Evolutionary conservation across 179 eudicot species (phyloP).

Genomic region (Silene noctiflora): DNA sequence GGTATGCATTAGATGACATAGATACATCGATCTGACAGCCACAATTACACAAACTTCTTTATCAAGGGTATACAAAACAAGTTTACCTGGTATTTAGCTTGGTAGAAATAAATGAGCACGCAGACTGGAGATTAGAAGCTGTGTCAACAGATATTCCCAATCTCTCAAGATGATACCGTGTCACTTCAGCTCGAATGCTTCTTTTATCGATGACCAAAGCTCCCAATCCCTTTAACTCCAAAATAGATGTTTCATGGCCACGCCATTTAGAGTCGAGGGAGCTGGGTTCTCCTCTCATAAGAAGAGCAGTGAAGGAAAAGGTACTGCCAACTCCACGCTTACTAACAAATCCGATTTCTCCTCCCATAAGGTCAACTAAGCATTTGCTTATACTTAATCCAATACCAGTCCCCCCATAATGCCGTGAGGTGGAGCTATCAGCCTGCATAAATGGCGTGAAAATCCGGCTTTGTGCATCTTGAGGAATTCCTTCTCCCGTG

Average conservation of each 20-base stretch:
- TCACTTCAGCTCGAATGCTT: conserved; percentile 68
- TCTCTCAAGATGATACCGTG: conserved; percentile 81
- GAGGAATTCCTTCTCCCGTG: conserved; percentile 84
- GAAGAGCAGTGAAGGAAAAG: conserved; percentile 72
- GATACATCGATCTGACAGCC: no score
- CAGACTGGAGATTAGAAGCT: conserved; percentile 43
- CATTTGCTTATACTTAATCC: conserved; percentile 92
- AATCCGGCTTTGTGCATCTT: conserved; percentile 62
- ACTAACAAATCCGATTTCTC: conserved; percentile 86
- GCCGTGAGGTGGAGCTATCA: conserved; percentile 92
- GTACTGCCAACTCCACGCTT: conserved; percentile 70
- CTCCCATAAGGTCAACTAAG: conserved; percentile 87
- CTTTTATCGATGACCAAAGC: conserved; percentile 76
- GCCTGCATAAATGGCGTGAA: conserved; percentile 98
- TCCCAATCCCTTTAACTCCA: conserved; percentile 65
- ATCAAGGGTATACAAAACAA: no score
- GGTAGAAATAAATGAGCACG: conserved; percentile 42
- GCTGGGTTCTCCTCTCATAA: conserved; percentile 42
- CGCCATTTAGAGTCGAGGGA: conserved; percentile 35
- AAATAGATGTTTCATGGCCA: conserved; percentile 40
- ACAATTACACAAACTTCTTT: no score
- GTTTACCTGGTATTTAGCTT: conserved; percentile 46
- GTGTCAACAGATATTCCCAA: conserved; percentile 61
- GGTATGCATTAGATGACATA: no score
- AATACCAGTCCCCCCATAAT: conserved; percentile 93